Base-by-base conservation (phyloP, 257 asterid species). In the Hygrophila difformis region DNA sequence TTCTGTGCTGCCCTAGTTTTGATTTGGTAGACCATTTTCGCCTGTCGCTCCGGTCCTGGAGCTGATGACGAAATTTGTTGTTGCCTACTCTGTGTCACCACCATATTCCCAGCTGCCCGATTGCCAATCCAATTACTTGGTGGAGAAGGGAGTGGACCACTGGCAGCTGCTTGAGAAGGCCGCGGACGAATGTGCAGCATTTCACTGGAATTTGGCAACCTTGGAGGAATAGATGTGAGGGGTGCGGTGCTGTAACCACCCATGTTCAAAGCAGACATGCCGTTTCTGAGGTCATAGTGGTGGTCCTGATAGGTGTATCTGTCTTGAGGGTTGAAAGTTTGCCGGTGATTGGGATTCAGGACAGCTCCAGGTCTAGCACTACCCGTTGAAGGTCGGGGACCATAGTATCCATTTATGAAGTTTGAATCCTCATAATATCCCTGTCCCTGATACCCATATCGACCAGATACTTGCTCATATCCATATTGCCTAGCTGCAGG, bases 141-240 rank as follows among this genome's bases (percentile, higher is more conserved):
- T n/a, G 88, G 97, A 50, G 85, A 40, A n/a, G 93, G 93, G 53
- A 57, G 77, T 35, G 69, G 68, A 46, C 76, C 74, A n/a, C n/a
- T n/a, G n/a, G n/a, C n/a, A 29, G 61, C 22, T 28, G 47, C 60
- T 34, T 54, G 76, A 36, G 47, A 39, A 47, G 22, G 44, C 19
- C 57, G 73, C 38, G 47, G 61, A 16, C 39, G 47, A 1, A 22
- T 12, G 41, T 55, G 53, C 12, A 59, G 28, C 9, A 36, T 10
- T 39, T 71, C 82, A 48, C 49, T 65, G 17, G 64, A 47, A 62
- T 53, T 72, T 26, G 71, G 61, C 44, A 59, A 23, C 51, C 74
- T 69, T 7, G 71, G 71, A 36, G 75, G 60, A 11, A 55, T 16
- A 24, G 70, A 33, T 17, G 58, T 38, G 28, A 31, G 9, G 18